Evolutionary conservation across 1,284 basidiomycete species (phyloP).

Genomic region (Phellopilus nigrolimitatus): DNA sequence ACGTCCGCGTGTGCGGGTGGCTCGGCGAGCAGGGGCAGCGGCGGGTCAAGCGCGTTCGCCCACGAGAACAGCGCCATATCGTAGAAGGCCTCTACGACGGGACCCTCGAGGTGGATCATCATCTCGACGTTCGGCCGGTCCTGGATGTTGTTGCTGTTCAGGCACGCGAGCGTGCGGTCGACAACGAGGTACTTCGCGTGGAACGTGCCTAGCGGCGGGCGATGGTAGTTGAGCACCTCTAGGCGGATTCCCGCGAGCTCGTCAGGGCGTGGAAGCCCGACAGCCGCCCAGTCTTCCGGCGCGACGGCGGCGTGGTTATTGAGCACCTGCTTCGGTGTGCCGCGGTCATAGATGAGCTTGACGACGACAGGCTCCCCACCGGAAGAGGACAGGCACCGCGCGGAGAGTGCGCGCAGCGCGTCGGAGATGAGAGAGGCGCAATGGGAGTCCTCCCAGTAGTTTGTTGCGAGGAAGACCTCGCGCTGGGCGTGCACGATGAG

Average conservation of each 20-base stretch:
- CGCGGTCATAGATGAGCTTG: slow-evolving; percentile 67
- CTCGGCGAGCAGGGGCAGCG: slow-evolving; percentile 43
- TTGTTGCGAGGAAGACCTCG: slow-evolving; percentile 56
- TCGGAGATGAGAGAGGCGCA: slow-evolving; percentile 48
- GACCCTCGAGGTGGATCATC: slow-evolving; percentile 64
- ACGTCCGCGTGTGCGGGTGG: slow-evolving; percentile 24
- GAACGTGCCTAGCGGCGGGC: slow-evolving; percentile 67
- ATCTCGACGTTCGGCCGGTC: slow-evolving; percentile 64
- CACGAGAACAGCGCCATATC: slow-evolving; percentile 70
- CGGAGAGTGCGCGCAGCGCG: slow-evolving; percentile 52
- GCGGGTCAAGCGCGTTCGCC: slow-evolving; percentile 53
- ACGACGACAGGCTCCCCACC: slow-evolving; percentile 46
- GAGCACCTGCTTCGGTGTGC: slow-evolving; percentile 50
- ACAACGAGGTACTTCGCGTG: slow-evolving; percentile 77
- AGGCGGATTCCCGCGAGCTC: slow-evolving; percentile 61
- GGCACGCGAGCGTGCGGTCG: slow-evolving; percentile 65
- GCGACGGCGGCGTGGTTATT: slow-evolving; percentile 54
- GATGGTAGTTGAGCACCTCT: slow-evolving; percentile 52
- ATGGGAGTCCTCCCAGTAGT: slow-evolving; percentile 46
- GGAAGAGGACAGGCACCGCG: slow-evolving; percentile 38
- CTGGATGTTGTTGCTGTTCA: slow-evolving; percentile 78
- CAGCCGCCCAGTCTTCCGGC: slow-evolving; percentile 44
- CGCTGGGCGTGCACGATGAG: slow-evolving; percentile 48
- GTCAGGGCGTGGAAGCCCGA: slow-evolving; percentile 51
- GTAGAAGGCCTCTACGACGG: slow-evolving; percentile 68